These are phyloP conservation scores for Haplosporangium gracile DNA, from an alignment of 192 early-diverging fungal species.

Conservation along the genomic window DNA sequence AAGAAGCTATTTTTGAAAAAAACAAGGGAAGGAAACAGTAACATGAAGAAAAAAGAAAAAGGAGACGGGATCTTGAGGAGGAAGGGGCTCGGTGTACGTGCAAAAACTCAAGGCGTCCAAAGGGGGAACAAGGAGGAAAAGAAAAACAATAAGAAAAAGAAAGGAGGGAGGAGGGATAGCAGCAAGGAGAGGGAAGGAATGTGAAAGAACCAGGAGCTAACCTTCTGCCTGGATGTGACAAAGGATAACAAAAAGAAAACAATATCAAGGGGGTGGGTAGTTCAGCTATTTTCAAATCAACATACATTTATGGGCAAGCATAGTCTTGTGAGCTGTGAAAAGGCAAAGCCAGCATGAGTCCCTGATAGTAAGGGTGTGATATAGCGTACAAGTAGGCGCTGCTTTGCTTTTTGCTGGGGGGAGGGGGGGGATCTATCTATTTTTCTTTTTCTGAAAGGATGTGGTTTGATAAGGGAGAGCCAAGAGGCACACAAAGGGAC, in stretches of 20 bases:
- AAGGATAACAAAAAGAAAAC: background rate
- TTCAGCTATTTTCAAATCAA: no score
- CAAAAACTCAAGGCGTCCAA: background rate
- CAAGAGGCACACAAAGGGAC: background rate
- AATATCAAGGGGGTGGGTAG: background rate
- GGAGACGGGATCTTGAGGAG: background rate
- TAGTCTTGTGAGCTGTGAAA: no score
- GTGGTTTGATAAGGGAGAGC: background rate
- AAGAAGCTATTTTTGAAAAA: constrained; percentile 2
- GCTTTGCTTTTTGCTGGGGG: no score
- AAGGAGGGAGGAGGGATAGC: background rate
- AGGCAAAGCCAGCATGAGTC: no score
- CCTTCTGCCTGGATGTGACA: no score
- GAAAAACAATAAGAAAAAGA: background rate
- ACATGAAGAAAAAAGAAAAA: background rate
- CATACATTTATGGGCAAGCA: no score
- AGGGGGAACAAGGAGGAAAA: background rate
- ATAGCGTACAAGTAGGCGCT: no score
- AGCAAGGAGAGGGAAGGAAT: no score
- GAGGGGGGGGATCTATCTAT: no score
- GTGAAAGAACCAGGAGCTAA: no score
- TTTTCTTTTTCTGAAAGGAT: background rate
- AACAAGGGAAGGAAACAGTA: background rate
- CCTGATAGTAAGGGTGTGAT: no score
- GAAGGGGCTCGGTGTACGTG: background rate